Conservation (phyloP, 2,329 filamentous ascomycete species). For the Coleophoma crateriformis region DNA sequence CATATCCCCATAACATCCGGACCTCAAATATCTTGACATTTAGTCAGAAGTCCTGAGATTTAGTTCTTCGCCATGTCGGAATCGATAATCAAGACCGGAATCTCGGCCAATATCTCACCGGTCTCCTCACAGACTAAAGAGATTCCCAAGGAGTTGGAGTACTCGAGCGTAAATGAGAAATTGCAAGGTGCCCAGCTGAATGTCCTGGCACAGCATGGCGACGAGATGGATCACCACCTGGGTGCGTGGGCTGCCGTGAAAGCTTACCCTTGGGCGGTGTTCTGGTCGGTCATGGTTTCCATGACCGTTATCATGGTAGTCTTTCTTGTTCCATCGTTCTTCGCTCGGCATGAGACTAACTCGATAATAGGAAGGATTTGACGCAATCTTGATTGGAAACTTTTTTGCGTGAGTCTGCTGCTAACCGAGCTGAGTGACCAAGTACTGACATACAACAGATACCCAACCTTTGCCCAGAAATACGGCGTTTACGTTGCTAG, state of each 20-base stretch:
- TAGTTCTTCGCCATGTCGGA: too few relatives aligned
- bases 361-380: not conserved
- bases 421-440: too few relatives aligned
- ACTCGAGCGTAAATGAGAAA: not conserved
- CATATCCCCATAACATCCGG: too few relatives aligned
- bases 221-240: constrained; percentile 60
- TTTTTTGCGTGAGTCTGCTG: constrained; percentile 9
- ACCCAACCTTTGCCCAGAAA: constrained; percentile 12
- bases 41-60: too few relatives aligned
- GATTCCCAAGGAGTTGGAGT: too few relatives aligned
- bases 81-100: too few relatives aligned
- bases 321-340: not conserved
- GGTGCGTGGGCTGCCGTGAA: constrained; percentile 67
- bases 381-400: constrained; percentile 13
- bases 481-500: constrained; percentile 10
- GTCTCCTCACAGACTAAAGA: too few relatives aligned
- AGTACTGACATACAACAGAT: too few relatives aligned
- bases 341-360: too few relatives aligned
- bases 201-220: constrained; percentile 35
- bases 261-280: constrained; percentile 79
- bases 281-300: constrained; percentile 76
- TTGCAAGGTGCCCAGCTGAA: constrained; percentile 1
- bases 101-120: too few relatives aligned
- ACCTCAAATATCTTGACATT: too few relatives aligned
- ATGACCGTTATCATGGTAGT: constrained; percentile 87